These are phyloP conservation scores for Actinidia polygama DNA, from an alignment of 179 eudicot genomes.

Conservation along the genomic window DNA sequence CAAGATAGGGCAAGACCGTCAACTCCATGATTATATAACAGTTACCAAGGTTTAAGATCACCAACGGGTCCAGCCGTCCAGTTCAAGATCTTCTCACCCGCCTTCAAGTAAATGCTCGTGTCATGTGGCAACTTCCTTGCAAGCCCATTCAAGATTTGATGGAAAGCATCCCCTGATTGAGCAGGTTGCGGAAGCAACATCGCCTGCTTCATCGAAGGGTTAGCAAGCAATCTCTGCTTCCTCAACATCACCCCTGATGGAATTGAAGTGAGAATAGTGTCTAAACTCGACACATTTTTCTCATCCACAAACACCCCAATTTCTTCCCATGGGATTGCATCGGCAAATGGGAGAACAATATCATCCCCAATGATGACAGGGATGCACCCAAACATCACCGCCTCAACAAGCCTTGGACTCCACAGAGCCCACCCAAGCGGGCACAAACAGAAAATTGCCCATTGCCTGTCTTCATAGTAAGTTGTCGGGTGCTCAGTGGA, in stretches of 20 bases:
- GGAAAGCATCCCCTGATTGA: constrained; percentile 90
- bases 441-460: constrained; percentile 86
- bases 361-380: constrained; percentile 95
- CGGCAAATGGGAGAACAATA: constrained; percentile 91
- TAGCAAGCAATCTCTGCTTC: constrained; percentile 88
- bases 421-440: constrained; percentile 99
- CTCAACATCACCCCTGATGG: constrained; percentile 78
- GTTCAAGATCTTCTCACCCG: constrained; percentile 68
- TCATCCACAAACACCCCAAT: constrained; percentile 84
- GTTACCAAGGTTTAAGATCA: constrained; percentile 92
- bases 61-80: constrained; percentile 93
- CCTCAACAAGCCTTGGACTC: constrained; percentile 97
- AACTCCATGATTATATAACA: neutral
- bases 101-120: constrained; percentile 52
- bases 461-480: constrained; percentile 95
- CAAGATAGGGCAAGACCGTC: no score
- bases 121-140: constrained; percentile 90
- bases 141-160: constrained; percentile 90
- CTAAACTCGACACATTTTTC: constrained; percentile 81
- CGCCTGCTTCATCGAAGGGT: constrained; percentile 94
- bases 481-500: constrained; percentile 96
- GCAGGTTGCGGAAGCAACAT: constrained; percentile 94
- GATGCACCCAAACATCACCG: constrained; percentile 90
- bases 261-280: constrained; percentile 81
- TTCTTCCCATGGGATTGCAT: constrained; percentile 97